Base-by-base conservation (phyloP, 495 filamentous ascomycete genomes). In the Tuber magnatum region DNA sequence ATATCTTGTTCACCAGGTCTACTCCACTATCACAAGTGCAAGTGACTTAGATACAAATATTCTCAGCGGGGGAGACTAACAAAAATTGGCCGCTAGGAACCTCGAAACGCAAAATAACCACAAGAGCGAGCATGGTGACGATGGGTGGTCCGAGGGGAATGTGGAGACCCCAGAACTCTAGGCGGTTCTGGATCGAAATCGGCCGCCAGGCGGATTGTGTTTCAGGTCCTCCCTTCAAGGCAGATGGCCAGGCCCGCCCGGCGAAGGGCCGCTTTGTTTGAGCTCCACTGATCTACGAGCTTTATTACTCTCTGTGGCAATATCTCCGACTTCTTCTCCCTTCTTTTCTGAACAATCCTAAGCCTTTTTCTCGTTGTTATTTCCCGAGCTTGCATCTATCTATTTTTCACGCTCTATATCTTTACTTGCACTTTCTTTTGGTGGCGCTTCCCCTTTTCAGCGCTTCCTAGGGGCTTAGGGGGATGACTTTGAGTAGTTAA, bases 111-210 rank as follows among this genome's bases (percentile, higher is more conserved):
- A 75, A 20, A 72, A 75, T 46, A 65, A 72, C 32, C 76, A 71
- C 28, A 72, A 70, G 39, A 75, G 35, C 72, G 78, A 73, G 56
- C 74, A 68, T 68, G 75, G 77, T 42, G 39, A 48, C 71, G 77
- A 72, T 24, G 76, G 78, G 20, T 79, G 76, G 77, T 42, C 76
- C 12, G 72, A 74, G 32, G 76, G 69, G 40, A 75, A 70, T 40
- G 61, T 75, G 44, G 61, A 41, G 39, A 75, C 76, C 22, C 43
- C 72, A 24, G 76, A 71, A 20, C 44, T 79, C 39, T 79, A 78
- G 51, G 32, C 28, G 22, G 8, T 61, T 61, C 51, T 32, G 51
- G 51, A 28, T 28, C n/a, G 51, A 56, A 8, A 14, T 56, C n/a
- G 51, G 51, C n/a, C 9, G 51, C 51, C 7, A 14, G n/a, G 51